Percentiles rank a stretch among this genome's conserved stretches.
phyloP scores from a whole-genome alignment of 2,329 filamentous ascomycete genomes.

The Pseudogymnoascus sp. region DNA sequence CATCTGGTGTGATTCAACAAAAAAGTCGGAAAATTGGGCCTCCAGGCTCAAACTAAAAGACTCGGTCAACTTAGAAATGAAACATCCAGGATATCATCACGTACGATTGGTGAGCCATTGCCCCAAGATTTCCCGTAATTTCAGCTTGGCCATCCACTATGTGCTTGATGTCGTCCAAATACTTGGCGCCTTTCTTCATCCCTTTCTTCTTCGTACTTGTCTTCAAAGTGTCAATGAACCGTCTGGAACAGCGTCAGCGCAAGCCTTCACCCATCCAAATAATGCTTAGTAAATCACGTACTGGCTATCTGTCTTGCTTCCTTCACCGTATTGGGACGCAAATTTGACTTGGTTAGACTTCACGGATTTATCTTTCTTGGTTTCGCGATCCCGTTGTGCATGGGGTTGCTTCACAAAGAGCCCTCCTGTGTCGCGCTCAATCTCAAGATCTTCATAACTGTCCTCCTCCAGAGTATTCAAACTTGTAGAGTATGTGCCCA shows the following conservation, averaged over 20 bases:
- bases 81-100: neutral
- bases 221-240: neutral
- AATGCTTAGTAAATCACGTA: neutral
- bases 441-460: neutral
- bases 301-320: neutral
- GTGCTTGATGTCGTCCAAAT: neutral
- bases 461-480: neutral
- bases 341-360: neutral
- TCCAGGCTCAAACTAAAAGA: neutral
- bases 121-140: neutral
- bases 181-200: neutral
- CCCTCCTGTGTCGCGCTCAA: neutral
- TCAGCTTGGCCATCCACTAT: neutral
- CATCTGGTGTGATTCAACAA: neutral
- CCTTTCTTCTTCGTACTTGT: neutral
- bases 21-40: neutral
- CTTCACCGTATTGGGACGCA: neutral
- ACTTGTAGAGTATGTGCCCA: neutral
- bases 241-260: neutral
- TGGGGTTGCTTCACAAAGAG: neutral
- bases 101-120: conserved; percentile 1
- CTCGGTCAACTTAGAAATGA: neutral
- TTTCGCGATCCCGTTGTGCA: neutral
- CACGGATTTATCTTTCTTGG: neutral
- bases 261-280: neutral